phyloP scores from a whole-genome alignment of 208 protist species.

The Angomonas ambiguus region DNA sequence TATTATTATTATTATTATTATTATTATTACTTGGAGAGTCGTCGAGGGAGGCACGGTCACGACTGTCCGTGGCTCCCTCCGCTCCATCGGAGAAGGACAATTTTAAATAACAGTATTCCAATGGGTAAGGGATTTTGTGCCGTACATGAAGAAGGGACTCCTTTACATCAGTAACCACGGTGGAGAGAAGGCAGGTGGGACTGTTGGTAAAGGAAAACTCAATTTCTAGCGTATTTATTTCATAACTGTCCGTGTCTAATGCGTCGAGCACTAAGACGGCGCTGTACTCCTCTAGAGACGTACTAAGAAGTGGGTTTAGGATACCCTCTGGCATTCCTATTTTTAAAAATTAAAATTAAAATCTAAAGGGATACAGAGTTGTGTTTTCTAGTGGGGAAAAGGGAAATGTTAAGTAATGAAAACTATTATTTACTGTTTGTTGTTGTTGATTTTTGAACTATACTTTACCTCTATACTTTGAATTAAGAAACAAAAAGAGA shows the following conservation, averaged over 20 bases:
- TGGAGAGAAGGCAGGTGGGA: not conserved
- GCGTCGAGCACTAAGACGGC: not conserved
- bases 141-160: no score
- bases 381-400: not conserved
- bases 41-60: no score
- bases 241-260: not conserved
- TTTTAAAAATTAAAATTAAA: not conserved
- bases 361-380: not conserved
- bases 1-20: no score
- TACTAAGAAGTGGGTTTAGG: not conserved
- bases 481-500: not conserved
- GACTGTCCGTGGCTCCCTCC: no score
- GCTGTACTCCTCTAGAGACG: not conserved
- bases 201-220: not conserved
- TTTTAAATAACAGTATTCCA: no score
- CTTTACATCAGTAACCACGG: not conserved
- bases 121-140: no score
- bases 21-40: no score
- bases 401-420: no score
- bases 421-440: no score
- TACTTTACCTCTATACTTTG: no score
- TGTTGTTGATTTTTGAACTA: no score
- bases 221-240: not conserved
- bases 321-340: not conserved
- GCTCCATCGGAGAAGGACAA: no score